Conservation (phyloP, 495 filamentous ascomycete species). For the Xylaria bambusicola region DNA sequence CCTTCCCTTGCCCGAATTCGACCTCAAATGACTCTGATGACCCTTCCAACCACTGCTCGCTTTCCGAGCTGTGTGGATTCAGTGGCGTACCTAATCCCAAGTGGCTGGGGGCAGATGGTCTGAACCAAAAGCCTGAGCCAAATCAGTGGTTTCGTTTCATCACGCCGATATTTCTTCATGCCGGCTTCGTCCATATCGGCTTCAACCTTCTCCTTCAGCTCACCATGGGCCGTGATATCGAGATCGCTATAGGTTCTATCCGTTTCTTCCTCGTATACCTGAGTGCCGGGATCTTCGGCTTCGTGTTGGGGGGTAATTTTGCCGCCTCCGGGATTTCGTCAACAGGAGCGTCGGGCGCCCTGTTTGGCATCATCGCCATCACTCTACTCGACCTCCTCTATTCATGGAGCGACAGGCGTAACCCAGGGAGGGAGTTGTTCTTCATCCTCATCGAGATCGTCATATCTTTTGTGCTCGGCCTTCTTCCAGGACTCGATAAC, state of each 20-base stretch:
- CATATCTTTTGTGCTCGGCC: slow-evolving; percentile 88
- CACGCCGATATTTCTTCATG: slow-evolving; percentile 91
- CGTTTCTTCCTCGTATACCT: slow-evolving; percentile 89
- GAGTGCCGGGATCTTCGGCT: slow-evolving; percentile 90
- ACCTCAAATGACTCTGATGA: slow-evolving; percentile 53
- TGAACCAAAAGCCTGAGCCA: slow-evolving; percentile 54
- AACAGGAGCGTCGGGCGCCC: slow-evolving; percentile 81
- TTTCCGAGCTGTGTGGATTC: slow-evolving; percentile 83
- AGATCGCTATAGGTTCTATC: slow-evolving; percentile 79
- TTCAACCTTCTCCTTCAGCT: slow-evolving; percentile 94
- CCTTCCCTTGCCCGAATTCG: slow-evolving; percentile 76
- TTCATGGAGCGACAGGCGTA: slow-evolving; percentile 76
- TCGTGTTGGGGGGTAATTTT: slow-evolving; percentile 93
- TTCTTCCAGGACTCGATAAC: slow-evolving; percentile 93
- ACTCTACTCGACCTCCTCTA: slow-evolving; percentile 87
- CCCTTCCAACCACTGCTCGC: slow-evolving; percentile 59
- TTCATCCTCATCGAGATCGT: slow-evolving; percentile 82
- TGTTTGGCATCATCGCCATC: slow-evolving; percentile 91
- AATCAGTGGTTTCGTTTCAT: slow-evolving; percentile 98
- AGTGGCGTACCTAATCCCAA: slow-evolving; percentile 66
- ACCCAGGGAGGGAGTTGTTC: slow-evolving; percentile 75
- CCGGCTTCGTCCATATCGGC: slow-evolving; percentile 87
- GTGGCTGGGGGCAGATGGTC: slow-evolving; percentile 43
- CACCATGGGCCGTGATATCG: slow-evolving; percentile 86
- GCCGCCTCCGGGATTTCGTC: slow-evolving; percentile 77